Base-by-base conservation (phyloP, 495 filamentous ascomycete species). In the Neurospora discreta region DNA sequence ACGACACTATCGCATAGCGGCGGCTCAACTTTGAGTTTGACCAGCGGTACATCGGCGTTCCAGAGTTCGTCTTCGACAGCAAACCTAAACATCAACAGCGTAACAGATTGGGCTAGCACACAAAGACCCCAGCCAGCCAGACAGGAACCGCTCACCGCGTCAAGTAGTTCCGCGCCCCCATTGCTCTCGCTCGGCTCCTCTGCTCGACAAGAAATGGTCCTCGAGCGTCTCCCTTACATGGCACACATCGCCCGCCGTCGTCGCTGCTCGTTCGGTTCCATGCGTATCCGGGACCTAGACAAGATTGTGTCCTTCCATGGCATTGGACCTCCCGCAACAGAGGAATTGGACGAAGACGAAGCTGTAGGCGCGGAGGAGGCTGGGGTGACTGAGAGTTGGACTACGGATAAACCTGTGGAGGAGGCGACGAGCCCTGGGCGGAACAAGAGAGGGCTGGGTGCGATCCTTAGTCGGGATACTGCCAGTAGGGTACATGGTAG, bases 161-260 rank as follows among this genome's bases (percentile, higher is more conserved):
- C 38, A 58, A 60, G 68, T 3, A 70, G 68, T 4, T 38, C 77
- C 13, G 43, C 77, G 23, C 70, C 81, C 18, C 80, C 85, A 0
- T 74, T 84, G 0, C 79, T 87, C 3, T 84, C 82, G 5, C 83
- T 88, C 26, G 86, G 89, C 15, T 87, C 82, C 74, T 87, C 89
- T 11, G 89, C 91, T 20, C 88, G 90, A 26, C 81, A 82, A 73
- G 94, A 96, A 76, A 83, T 95, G 79, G 77, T 97, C 1, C 86
- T 97, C 16, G 89, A 98, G 72, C 87, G 92, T 18, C 84, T 99
- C 15, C 95, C 95, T 0, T 99, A 97, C 78, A 86, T 97, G 82
- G 85, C 89, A 3, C 85, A 86, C 36, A 91, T 97, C 39, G 77
- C 85, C 1, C 80, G 80, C 18, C 79, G 78, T 1, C 81, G 80